Conservation (phyloP, 495 filamentous ascomycete species). For the Aspergillus funiculosus region DNA sequence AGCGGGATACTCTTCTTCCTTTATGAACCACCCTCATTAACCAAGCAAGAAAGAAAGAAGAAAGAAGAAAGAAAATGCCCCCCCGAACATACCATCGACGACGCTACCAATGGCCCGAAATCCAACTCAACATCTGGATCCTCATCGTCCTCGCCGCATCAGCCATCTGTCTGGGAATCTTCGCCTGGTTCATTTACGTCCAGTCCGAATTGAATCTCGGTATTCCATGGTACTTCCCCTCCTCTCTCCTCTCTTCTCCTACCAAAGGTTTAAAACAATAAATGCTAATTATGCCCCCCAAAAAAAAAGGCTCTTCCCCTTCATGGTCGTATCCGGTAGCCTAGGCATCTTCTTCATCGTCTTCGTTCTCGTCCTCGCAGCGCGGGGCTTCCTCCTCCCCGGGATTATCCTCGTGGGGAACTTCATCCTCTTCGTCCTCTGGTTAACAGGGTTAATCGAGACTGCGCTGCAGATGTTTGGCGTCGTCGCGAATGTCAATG, state of each 20-base stretch:
- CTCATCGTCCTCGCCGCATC: constrained; percentile 77
- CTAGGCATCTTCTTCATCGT: constrained; percentile 71
- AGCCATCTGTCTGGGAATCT: constrained; percentile 78
- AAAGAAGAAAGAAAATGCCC: constrained; percentile 19
- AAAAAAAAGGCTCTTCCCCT: constrained; percentile 95
- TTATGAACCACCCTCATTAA: too few relatives aligned
- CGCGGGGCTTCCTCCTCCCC: constrained; percentile 74
- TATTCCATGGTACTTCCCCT: constrained; percentile 69
- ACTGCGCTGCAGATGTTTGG: constrained; percentile 86
- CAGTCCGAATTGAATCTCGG: constrained; percentile 65
- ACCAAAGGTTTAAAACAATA: constrained; percentile 1
- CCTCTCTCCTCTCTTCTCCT: neutral
- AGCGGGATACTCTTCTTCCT: too few relatives aligned
- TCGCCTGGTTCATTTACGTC: constrained; percentile 73
- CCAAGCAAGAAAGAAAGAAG: neutral
- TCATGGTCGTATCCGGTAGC: constrained; percentile 67
- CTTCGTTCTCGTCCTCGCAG: constrained; percentile 64
- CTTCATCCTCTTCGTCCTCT: constrained; percentile 92
- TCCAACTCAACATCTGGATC: constrained; percentile 89
- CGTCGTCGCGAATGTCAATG: constrained; percentile 64
- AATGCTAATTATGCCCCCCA: constrained; percentile 15
- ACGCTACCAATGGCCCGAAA: constrained; percentile 89
- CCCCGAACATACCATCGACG: constrained; percentile 38
- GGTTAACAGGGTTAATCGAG: constrained; percentile 87
- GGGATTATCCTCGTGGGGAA: constrained; percentile 83